Evolutionary conservation across 805 yeast genomes (phyloP), one percentile per base, ranked within the genome.

Genomic region (Kodamaea kaohsiungensis): DNA sequence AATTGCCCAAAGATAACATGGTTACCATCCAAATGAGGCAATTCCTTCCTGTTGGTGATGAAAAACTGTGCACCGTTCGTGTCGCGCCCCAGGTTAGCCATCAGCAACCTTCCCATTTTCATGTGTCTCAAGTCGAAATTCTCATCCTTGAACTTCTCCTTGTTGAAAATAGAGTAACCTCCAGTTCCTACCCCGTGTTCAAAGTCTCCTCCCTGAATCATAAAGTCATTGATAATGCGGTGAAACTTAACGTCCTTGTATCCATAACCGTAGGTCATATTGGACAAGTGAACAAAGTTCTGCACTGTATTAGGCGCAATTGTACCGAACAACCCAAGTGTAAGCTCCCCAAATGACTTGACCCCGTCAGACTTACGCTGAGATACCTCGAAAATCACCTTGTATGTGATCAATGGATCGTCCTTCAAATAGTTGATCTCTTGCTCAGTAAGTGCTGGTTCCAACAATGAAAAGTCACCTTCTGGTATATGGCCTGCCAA

Each of bases 301-400:
- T 58, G 59, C 19, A 68, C 78, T 15, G 80, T 76, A 27, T 59
- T 59, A 2, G 93, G 93, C 2, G 77, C 88, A 7, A 81, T 79
- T 0, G 82, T 75, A 1, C 91, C 91, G 67, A 85, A 88, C 52
- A 88, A 63, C 0, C 87, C 92, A 15, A 88, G 63, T 9, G 78
- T 75, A 53, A 88, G 62, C 7, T 67, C 65, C 2, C 87, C 87
- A 7, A 78, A 35, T 47, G 17, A 61, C 12, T 48, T 35, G 27
- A 53, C 62, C 12, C 52, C 54, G 8, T 60, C 59, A 3, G 54
- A 51, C 12, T 45, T 62, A 5, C 62, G 70, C 35, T 73, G 73
- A 25, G 68, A 51, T 33, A 83, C 65, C 48, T 72, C 71, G 54
- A 83, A 71, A 13, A 60, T 58, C 2, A 83, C 80, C 38, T 68